Percentiles rank a stretch among this genome's conserved stretches.
Evolutionary conservation across 1,284 basidiomycete genomes (phyloP).

Genomic region (Calocybe gambosa): DNA sequence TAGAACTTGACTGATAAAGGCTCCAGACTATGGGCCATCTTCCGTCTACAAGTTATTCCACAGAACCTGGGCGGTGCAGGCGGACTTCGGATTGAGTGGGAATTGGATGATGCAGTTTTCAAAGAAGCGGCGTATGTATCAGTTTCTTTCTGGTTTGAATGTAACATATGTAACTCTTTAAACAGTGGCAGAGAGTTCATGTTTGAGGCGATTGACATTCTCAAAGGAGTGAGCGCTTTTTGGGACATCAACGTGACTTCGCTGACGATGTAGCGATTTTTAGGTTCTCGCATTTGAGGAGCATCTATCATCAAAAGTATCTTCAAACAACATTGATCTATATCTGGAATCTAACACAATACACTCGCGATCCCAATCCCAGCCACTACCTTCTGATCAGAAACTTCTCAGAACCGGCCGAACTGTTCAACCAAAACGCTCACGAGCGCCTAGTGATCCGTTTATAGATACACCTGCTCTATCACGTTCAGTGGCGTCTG

Average conservation of each 20-base stretch:
- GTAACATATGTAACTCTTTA: slow-evolving; percentile 12
- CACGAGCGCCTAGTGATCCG: slow-evolving; percentile 71
- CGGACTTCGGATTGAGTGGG: slow-evolving; percentile 61
- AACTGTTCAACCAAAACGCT: slow-evolving; percentile 49
- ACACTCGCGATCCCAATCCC: slow-evolving; percentile 51
- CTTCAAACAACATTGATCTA: slow-evolving; percentile 30
- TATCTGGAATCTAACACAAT: slow-evolving; percentile 33
- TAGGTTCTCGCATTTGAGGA: slow-evolving; percentile 68
- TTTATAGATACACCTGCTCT: slow-evolving; percentile 64
- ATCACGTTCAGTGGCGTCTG: slow-evolving; percentile 42
- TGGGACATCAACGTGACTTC: not conserved
- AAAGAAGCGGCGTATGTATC: slow-evolving; percentile 73
- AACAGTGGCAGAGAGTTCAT: slow-evolving; percentile 77
- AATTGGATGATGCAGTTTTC: slow-evolving; percentile 79
- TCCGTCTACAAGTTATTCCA: slow-evolving; percentile 69
- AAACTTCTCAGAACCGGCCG: slow-evolving; percentile 30
- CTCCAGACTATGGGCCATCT: slow-evolving; percentile 56
- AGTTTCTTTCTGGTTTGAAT: slow-evolving; percentile 7
- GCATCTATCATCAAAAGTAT: slow-evolving; percentile 36
- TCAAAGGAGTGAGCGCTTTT: slow-evolving; percentile 66
- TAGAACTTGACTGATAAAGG: not conserved
- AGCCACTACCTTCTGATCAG: slow-evolving; percentile 39
- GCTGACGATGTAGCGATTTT: slow-evolving; percentile 1
- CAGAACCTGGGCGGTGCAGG: slow-evolving; percentile 70
- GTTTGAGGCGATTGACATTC: slow-evolving; percentile 72